phyloP scores from a whole-genome alignment of 208 protist genomes.

The Wallacemonas rigidus region DNA sequence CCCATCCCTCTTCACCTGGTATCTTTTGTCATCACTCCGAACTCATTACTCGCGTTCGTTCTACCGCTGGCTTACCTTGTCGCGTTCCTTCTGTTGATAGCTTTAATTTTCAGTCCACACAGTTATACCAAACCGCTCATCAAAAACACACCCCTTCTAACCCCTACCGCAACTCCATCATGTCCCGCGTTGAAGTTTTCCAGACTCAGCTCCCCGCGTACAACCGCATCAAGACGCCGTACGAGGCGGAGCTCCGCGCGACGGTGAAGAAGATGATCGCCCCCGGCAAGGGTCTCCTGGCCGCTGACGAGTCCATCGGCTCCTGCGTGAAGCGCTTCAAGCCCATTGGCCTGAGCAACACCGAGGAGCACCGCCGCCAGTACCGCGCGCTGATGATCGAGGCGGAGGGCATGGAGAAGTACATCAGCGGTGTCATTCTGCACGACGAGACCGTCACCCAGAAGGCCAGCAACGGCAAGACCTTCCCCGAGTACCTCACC shows the following conservation, averaged over 20 bases:
- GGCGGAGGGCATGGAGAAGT: constrained; percentile 81
- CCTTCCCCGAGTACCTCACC: constrained; percentile 87
- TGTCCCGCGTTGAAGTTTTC: constrained; percentile 80
- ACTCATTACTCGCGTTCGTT: neutral
- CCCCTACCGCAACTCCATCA: constrained; percentile 20
- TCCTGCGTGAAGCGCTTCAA: no score
- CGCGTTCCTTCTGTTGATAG: neutral
- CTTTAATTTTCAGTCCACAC: constrained; percentile 51
- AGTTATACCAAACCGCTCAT: constrained; percentile 1
- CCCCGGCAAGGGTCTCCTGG: no score
- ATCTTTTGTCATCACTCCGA: neutral
- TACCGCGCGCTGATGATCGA: no score
- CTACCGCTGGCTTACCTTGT: neutral
- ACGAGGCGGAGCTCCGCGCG: constrained; percentile 68
- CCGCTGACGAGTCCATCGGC: no score
- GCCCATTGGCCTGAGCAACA: no score
- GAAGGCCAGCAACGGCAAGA: constrained; percentile 80
- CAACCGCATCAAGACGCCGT: constrained; percentile 81
- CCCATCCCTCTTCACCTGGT: no score
- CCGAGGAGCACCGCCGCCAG: no score
- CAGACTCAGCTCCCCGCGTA: constrained; percentile 82
- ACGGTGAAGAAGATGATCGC: no score
- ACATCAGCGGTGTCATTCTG: constrained; percentile 96
- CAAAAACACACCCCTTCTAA: neutral
- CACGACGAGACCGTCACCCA: constrained; percentile 97